A percentile compares a stretch with the other conserved stretches of the same genome.
Conservation (phyloP, 1,284 basidiomycete species). For the Pseudozyma hubeiensis region DNA sequence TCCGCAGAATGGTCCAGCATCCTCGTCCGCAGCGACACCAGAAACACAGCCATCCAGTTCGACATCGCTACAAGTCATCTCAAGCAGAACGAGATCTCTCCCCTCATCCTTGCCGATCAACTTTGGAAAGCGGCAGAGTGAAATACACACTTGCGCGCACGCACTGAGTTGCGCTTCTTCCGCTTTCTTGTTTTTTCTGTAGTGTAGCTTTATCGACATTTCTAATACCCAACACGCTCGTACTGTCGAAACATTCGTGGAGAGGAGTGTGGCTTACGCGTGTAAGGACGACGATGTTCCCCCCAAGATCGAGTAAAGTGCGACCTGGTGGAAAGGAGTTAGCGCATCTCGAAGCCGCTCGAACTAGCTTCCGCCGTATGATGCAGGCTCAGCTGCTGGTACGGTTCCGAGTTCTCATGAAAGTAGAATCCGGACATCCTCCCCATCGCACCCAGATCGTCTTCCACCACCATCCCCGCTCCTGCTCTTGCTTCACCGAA, state of each 20-base stretch:
- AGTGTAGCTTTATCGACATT: too few species aligned
- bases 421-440: conserved; percentile 90
- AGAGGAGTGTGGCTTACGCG: neutral
- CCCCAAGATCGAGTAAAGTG: too few species aligned
- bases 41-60: conserved; percentile 56
- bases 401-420: conserved; percentile 89
- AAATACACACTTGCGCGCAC: neutral
- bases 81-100: conserved; percentile 32
- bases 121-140: conserved; percentile 58
- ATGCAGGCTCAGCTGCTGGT: conserved; percentile 71
- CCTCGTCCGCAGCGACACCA: conserved; percentile 50
- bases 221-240: too few species aligned
- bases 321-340: neutral
- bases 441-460: conserved; percentile 48
- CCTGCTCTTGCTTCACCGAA: conserved; percentile 2
- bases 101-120: conserved; percentile 48
- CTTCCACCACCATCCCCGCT: conserved; percentile 4
- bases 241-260: too few species aligned
- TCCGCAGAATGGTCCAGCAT: conserved; percentile 43
- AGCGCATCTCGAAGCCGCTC: conserved; percentile 70
- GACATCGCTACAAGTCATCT: conserved; percentile 41
- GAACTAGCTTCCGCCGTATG: conserved; percentile 68
- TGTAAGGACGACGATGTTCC: neutral
- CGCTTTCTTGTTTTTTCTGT: neutral
- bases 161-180: neutral